phyloP scores from a whole-genome alignment of 1,139 yeast genomes.

The Barnettozyma hawaiiensis region DNA sequence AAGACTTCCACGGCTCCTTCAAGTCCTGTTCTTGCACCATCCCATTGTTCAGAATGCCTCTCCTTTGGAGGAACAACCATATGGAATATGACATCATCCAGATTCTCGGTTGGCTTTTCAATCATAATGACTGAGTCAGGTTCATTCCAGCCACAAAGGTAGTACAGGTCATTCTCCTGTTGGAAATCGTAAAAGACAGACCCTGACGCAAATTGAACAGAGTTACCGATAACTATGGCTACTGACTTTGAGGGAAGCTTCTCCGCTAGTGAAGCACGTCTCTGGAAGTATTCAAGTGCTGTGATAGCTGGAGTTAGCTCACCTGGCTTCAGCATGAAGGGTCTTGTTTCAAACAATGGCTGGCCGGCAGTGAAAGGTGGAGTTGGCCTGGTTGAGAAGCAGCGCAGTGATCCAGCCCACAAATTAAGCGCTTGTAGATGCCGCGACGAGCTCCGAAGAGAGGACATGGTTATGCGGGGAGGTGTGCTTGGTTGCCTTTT shows the following conservation, averaged over 20 bases:
- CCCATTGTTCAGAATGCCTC: constrained; percentile 81
- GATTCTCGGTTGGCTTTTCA: constrained; percentile 51
- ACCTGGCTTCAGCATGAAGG: constrained; percentile 66
- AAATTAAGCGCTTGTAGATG: not conserved
- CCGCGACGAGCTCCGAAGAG: not conserved
- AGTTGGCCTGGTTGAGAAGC: constrained; percentile 13
- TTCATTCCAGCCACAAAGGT: constrained; percentile 89
- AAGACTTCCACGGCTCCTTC: constrained; percentile 77
- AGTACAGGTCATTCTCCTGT: constrained; percentile 82
- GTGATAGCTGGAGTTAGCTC: constrained; percentile 85
- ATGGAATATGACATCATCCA: constrained; percentile 56
- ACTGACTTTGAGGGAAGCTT: constrained; percentile 58
- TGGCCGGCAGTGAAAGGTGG: constrained; percentile 55
- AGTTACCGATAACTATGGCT: constrained; percentile 70
- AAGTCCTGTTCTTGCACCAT: constrained; percentile 85
- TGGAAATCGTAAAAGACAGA: constrained; percentile 89
- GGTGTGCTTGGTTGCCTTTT: not conserved
- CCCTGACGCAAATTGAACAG: constrained; percentile 75
- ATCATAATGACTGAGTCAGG: constrained; percentile 77
- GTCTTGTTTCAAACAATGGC: constrained; percentile 81
- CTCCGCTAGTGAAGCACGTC: constrained; percentile 56
- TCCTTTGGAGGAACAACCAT: constrained; percentile 88
- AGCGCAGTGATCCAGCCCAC: constrained; percentile 1
- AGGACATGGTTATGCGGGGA: not conserved
- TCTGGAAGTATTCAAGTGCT: constrained; percentile 71